These are phyloP conservation scores for Candida loeiensis DNA, from an alignment of 805 yeast genomes.

Conservation along the genomic window DNA sequence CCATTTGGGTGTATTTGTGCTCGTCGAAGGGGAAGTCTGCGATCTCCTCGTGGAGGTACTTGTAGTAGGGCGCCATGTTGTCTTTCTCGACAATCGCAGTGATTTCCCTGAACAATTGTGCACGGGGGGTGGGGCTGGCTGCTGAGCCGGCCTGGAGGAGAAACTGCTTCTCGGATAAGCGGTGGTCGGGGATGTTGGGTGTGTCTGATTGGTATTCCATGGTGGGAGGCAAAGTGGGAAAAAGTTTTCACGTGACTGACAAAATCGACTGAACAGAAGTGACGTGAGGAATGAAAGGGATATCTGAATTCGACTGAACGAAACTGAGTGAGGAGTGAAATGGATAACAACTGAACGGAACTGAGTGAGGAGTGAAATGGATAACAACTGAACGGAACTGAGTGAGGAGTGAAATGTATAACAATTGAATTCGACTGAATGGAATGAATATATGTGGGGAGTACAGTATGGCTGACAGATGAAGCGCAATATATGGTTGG, in stretches of 20 bases:
- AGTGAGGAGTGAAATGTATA: no score
- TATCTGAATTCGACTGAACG: not conserved
- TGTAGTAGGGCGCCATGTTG: constrained; percentile 79
- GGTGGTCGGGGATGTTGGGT: constrained; percentile 73
- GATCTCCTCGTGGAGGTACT: constrained; percentile 46
- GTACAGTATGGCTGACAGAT: no score
- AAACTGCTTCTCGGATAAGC: constrained; percentile 77
- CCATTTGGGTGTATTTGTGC: constrained; percentile 47
- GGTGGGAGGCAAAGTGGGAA: constrained; percentile 3
- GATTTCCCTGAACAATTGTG: constrained; percentile 31
- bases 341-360: no score
- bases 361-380: no score
- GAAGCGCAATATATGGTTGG: no score
- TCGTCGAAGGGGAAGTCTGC: constrained; percentile 57
- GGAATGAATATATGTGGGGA: no score
- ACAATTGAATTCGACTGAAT: no score
- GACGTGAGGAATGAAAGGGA: not conserved
- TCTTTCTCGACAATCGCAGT: constrained; percentile 52
- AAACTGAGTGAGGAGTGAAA: not conserved
- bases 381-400: no score
- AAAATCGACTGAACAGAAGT: not conserved
- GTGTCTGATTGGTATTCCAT: constrained; percentile 44
- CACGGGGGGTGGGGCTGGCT: constrained; percentile 4
- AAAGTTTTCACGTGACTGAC: not conserved
- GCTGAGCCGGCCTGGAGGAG: constrained; percentile 33